Base-by-base conservation (phyloP, 208 protist genomes). In the Trypanosomatidae sp. region DNA sequence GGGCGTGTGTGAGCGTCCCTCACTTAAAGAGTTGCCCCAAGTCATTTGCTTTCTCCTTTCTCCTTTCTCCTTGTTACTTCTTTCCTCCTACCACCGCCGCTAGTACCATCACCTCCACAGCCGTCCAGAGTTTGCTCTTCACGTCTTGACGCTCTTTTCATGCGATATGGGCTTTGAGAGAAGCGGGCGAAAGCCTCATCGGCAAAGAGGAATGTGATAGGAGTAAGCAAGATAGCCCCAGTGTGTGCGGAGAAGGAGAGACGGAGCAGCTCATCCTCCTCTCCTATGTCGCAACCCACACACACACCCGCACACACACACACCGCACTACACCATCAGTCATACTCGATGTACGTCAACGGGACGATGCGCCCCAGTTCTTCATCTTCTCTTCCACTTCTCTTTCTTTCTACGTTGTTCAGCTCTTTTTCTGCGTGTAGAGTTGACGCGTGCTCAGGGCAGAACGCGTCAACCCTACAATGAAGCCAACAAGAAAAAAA, bases 301-400 rank as follows among this genome's bases (percentile, higher is more conserved):
- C 56, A 62, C 56, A 22, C 30, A 58, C n/a, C n/a, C n/a, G n/a
- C n/a, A 33, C 55, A 60, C 56, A 60, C 33, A 19, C 28, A 62
- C 30, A 44, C 49, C 41, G 4, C 46, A 55, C 44, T n/a, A 17
- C n/a, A n/a, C 44, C 44, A 28, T 46, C 41, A 12, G 10, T 36
- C 41, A 19, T 66, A 47, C 41, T 66, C 60, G 36, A 59, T 59
- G 53, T 59, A 59, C 53, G 53, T 28, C 25, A 59, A 25, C 53
- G 9, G 53, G 22, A 59, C 4, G 53, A 59, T 59, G 25, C 12
- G 22, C 10, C 22, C 8, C 22, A 17, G 25, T 3, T n/a, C 53
- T 13, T 59, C 53, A 59, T 33, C 25, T 25, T 15, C 9, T 17
- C 2, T 19, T 59, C 13, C 25, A 6, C 15, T 49, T 39, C 36